Evolutionary conservation across 352 stramenopile genomes (phyloP).

Genomic region (Phytophthora sojae): DNA sequence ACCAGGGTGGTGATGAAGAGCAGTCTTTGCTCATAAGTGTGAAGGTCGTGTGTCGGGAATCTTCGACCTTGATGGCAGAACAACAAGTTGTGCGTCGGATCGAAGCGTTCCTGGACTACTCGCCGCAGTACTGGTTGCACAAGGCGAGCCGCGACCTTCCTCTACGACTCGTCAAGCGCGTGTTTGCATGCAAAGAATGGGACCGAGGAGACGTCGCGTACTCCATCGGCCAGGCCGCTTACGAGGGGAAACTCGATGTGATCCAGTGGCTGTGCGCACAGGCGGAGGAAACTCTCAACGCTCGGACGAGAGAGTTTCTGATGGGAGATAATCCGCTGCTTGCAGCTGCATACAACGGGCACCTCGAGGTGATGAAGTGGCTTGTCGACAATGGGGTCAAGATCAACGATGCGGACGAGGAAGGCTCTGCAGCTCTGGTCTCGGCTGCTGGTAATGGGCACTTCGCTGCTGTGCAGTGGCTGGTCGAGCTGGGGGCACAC

Average conservation of each 20-base stretch:
- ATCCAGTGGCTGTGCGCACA: conserved; percentile 7
- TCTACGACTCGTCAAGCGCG: not conserved
- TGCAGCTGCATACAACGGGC: not conserved
- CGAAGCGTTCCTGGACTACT: conserved; percentile 10
- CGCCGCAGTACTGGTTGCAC: not conserved
- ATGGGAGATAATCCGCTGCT: not conserved
- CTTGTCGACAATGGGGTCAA: not conserved
- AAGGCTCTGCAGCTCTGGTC: not conserved
- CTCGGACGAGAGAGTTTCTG: not conserved
- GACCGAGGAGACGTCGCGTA: not conserved
- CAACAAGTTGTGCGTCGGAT: not conserved
- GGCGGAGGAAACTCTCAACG: not conserved
- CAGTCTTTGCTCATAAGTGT: not conserved
- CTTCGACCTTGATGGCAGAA: not conserved
- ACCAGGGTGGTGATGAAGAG: not conserved
- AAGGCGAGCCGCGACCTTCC: not conserved
- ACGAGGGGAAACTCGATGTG: conserved; percentile 10
- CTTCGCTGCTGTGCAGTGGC: conserved; percentile 1
- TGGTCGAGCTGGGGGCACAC: not conserved
- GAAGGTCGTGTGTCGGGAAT: not conserved
- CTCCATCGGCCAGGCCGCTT: not conserved
- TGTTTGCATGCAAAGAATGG: not conserved
- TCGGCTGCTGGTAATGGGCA: not conserved
- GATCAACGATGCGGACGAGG: not conserved
- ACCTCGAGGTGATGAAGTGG: conserved; percentile 1